Evolutionary conservation across 2,329 filamentous ascomycete genomes (phyloP), one percentile per base, ranked within the genome.

Genomic region (Xylaria sp.): DNA sequence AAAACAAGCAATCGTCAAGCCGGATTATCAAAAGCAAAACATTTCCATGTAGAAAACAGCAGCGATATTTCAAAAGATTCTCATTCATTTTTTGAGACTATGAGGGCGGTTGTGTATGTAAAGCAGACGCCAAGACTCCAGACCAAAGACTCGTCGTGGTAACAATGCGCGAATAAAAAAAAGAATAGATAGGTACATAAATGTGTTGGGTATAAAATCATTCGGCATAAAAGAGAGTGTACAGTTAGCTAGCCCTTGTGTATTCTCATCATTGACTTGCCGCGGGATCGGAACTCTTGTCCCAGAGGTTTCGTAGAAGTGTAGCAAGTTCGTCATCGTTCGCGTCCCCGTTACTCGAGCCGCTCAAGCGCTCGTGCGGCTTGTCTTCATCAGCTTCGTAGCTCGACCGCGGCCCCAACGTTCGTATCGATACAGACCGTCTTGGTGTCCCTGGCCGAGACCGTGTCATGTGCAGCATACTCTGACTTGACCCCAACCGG

Each of bases 311-410:
- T 11, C 61, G 59, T 42, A 63, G 49, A 35, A 63, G 56, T 18
- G 56, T 46, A 16, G 59, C 73, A 0, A 82, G 79, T 8, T 76
- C 78, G 54, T 82, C 79, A 53, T 82, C 79, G 30, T 79, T 76
- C 2, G 73, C 75, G n/a, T 79, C 79, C 0, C 78, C 76, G 2
- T 80, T 71, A 57, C 79, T 83, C 8, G 78, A 74, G 1, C 80
- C 81, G 59, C 81, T 83, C 1, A 82, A 71, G 4, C 69, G 67
- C 18, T 72, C 76, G 19, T 74, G 74, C n/a, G 76, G 63, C 16
- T 73, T 71, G 30, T 74, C 76, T n/a, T 79, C 78, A 35, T 80
- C 78, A 19, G 71, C 75, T 1, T 80, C 79, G 23, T 76, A 77
- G 59, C 77, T 81, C 2, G 79, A 79, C 34, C 74, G 72, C 1